These are phyloP conservation scores for Drechslerella coelobrocha DNA, from an alignment of 2,329 filamentous ascomycete genomes.

Conservation along the genomic window DNA sequence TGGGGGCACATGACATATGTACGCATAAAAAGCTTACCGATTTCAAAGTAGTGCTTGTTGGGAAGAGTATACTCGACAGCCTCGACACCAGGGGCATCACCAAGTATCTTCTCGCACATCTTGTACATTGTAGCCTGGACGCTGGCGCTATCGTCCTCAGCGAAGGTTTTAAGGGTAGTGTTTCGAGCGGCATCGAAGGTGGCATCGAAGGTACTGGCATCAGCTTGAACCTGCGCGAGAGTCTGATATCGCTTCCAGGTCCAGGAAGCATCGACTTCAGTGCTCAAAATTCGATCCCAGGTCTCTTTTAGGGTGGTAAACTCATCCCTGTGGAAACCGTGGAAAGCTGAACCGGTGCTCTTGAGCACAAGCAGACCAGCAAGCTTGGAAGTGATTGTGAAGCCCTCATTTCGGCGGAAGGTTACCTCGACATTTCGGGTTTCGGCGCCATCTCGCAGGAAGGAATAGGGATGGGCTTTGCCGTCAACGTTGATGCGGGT, in stretches of 20 bases:
- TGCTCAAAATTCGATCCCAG: constrained; percentile 94
- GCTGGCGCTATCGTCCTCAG: constrained; percentile 85
- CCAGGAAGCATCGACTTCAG: constrained; percentile 88
- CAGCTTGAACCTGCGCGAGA: constrained; percentile 71
- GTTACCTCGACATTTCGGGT: constrained; percentile 80
- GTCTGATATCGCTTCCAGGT: constrained; percentile 76
- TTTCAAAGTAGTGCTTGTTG: constrained; percentile 99
- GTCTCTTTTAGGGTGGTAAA: constrained; percentile 89
- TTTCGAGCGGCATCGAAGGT: constrained; percentile 78
- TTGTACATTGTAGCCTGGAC: constrained; percentile 99
- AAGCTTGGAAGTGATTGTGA: constrained; percentile 79
- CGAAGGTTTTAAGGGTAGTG: constrained; percentile 91
- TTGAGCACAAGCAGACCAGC: constrained; percentile 87
- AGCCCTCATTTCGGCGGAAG: constrained; percentile 71
- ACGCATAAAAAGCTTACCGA: constrained; percentile 67
- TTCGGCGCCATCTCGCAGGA: constrained; percentile 87
- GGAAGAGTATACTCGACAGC: constrained; percentile 83
- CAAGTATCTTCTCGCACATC: constrained; percentile 89
- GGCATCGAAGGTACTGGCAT: constrained; percentile 71
- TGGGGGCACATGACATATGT: neutral
- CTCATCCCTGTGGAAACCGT: constrained; percentile 90
- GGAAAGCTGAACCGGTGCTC: constrained; percentile 94
- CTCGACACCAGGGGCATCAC: constrained; percentile 72
- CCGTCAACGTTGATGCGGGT: constrained; percentile 85
- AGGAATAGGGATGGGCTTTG: constrained; percentile 91